Evolutionary conservation across 768 basidiomycete genomes (phyloP).

Genomic region (Pholiota molesta): DNA sequence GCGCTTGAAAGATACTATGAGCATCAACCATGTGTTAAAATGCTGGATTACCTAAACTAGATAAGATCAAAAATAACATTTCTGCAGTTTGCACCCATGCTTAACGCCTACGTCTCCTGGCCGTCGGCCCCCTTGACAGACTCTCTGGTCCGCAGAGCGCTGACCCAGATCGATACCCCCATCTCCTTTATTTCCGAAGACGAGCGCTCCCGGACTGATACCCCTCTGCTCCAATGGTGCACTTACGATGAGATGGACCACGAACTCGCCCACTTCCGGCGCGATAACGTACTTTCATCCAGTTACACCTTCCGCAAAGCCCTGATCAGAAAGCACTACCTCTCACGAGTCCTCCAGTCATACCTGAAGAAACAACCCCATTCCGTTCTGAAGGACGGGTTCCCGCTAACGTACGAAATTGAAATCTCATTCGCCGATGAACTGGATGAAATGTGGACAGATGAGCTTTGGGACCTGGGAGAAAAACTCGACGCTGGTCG

Average conservation of each 20-base stretch:
- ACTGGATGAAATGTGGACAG: slow-evolving; percentile 89
- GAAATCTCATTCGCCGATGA: slow-evolving; percentile 92
- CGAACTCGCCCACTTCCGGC: slow-evolving; percentile 59
- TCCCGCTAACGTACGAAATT: slow-evolving; percentile 81
- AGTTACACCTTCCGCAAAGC: slow-evolving; percentile 91
- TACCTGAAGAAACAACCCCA: slow-evolving; percentile 48
- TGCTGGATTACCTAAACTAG: slow-evolving; percentile 1
- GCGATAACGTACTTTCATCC: slow-evolving; percentile 63
- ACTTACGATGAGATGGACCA: slow-evolving; percentile 89
- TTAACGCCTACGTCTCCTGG: slow-evolving; percentile 44
- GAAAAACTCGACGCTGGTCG: slow-evolving; percentile 51
- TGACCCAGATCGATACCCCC: slow-evolving; percentile 29
- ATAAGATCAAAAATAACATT: slow-evolving; percentile 1
- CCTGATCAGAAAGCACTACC: slow-evolving; percentile 92
- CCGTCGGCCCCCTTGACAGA: slow-evolving; percentile 52
- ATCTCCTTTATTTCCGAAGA: slow-evolving; percentile 17
- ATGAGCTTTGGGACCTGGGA: slow-evolving; percentile 91
- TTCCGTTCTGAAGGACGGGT: slow-evolving; percentile 32
- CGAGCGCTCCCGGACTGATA: slow-evolving; percentile 11
- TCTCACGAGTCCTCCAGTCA: slow-evolving; percentile 72
- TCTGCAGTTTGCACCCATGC: slow-evolving; percentile 10
- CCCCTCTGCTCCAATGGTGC: slow-evolving; percentile 72
- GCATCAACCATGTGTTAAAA: slow-evolving; percentile 7
- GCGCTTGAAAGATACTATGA: not conserved
- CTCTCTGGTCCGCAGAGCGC: slow-evolving; percentile 45